Evolutionary conservation across 2,329 filamentous ascomycete species (phyloP), one percentile per base, ranked within the genome.

Genomic region (Claviceps monticola): DNA sequence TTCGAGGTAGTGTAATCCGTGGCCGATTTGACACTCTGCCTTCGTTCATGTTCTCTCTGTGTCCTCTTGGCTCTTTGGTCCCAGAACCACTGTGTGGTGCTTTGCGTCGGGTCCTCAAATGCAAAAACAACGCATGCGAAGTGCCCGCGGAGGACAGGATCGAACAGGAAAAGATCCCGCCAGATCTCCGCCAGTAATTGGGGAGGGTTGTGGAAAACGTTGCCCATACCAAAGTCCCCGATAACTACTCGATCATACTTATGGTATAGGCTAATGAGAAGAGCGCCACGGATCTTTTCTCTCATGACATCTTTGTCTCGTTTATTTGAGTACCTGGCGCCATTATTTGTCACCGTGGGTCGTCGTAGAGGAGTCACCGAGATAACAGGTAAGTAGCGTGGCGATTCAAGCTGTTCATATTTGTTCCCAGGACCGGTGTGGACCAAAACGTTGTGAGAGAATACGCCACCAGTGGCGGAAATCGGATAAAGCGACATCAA

Each of bases 281-380:
- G 75, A 2, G 84, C 81, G 1, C 80, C 78, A 21, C 80, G 78
- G 64, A 89, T 82, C 67, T 88, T 88, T 59, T 84, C 81, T 59
- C 75, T 76, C 68, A 87, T 84, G 63, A 88, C 73, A 57, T 85
- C 80, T 55, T 77, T 78, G 66, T 89, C 86, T 59, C 82, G 74
- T 3, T 74, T 71, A 65, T 89, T 89, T 0, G 83, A 84, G 66
- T 88, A 89, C 56, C 78, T 79, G 55, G 72, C 73, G n/a, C 80
- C 82, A 48, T 74, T 72, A 53, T 80, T 78, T 59, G 82, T 82
- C 39, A 89, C 75, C 66, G 88, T 88, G 17, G 86, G 86, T 67
- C 84, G 80, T 23, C 83, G 78, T 7, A 83, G 80, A 9, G 86
- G 84, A 21, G 83, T 78, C 19, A 88, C 81, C 1, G 83, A 87